A percentile compares a stretch with the other conserved stretches of the same genome.
phyloP scores from a whole-genome alignment of 805 yeast genomes.

The Nadsonia fulvescens region DNA sequence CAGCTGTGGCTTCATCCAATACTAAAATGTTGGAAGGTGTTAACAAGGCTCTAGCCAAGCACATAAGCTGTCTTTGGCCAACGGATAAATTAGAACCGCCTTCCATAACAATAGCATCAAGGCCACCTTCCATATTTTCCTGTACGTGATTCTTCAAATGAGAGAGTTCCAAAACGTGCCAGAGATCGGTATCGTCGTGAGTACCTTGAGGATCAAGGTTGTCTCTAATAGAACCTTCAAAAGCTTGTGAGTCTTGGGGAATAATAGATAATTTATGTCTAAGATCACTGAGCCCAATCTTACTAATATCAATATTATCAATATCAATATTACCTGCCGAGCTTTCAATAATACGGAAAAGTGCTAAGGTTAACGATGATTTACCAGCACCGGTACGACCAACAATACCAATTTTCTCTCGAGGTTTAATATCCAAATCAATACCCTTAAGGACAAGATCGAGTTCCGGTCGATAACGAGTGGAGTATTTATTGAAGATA shows the following conservation, averaged over 20 bases:
- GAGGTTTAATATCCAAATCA: slow-evolving; percentile 41
- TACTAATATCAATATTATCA: slow-evolving; percentile 48
- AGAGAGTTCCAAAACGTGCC: slow-evolving; percentile 63
- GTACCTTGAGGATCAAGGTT: slow-evolving; percentile 68
- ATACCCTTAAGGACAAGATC: slow-evolving; percentile 63
- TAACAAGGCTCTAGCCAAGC: slow-evolving; percentile 70
- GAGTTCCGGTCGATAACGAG: slow-evolving; percentile 67
- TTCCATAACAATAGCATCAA: slow-evolving; percentile 43
- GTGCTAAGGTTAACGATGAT: slow-evolving; percentile 65
- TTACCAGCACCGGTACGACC: slow-evolving; percentile 98
- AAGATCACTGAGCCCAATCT: slow-evolving; percentile 60
- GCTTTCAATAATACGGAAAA: slow-evolving; percentile 72
- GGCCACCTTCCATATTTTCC: slow-evolving; percentile 30
- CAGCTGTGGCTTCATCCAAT: slow-evolving; percentile 79
- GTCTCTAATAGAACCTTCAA: slow-evolving; percentile 71
- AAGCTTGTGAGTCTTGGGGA: slow-evolving; percentile 88
- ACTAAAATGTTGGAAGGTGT: slow-evolving; percentile 59
- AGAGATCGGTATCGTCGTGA: slow-evolving; percentile 59
- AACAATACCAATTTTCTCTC: slow-evolving; percentile 85
- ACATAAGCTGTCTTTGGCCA: slow-evolving; percentile 76
- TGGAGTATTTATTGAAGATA: slow-evolving; percentile 52
- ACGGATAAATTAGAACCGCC: slow-evolving; percentile 76
- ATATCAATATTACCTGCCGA: slow-evolving; percentile 51
- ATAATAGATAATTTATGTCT: slow-evolving; percentile 66
- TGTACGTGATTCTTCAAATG: slow-evolving; percentile 52